phyloP scores from a whole-genome alignment of 2,329 filamentous ascomycete species.

The Talaromyces sp. region DNA sequence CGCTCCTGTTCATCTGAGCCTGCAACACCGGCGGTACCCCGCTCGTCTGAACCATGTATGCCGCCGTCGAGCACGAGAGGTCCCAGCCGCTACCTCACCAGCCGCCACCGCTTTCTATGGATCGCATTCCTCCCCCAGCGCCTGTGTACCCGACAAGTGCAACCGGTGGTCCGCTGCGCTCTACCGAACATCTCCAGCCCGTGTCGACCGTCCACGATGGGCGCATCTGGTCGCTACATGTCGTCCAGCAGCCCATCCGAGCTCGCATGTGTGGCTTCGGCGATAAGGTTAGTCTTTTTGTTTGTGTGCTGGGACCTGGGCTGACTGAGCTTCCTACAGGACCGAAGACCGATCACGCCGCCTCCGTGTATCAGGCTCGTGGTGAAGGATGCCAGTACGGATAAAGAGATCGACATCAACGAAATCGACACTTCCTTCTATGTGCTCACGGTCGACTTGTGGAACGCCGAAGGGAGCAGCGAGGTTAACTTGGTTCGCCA shows the following conservation, averaged over 20 bases:
- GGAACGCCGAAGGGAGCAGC: conserved; percentile 55
- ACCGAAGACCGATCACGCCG: conserved; percentile 91
- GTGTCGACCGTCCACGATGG: conserved; percentile 39
- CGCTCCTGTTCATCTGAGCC: not conserved
- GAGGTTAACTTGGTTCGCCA: conserved; percentile 68
- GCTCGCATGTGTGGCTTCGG: conserved; percentile 99
- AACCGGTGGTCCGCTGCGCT: conserved; percentile 26
- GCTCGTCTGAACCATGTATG: conserved; percentile 32
- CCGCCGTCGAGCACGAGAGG: conserved; percentile 32
- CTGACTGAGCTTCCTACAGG: conserved; percentile 48
- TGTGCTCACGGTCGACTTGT: conserved; percentile 66
- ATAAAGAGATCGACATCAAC: conserved; percentile 76
- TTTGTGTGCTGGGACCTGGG: not conserved
- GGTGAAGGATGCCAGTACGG: conserved; percentile 68
- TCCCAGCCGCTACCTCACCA: conserved; percentile 30
- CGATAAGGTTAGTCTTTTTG: conserved; percentile 67
- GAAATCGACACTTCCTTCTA: conserved; percentile 66
- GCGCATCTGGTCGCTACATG: conserved; percentile 59
- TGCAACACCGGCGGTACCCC: conserved; percentile 15
- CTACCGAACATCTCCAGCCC: conserved; percentile 33
- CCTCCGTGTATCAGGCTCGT: conserved; percentile 85
- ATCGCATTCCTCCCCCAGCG: conserved; percentile 32
- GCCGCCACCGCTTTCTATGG: conserved; percentile 36
- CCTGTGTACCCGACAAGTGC: conserved; percentile 33
- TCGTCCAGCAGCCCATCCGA: conserved; percentile 85